Percentiles rank a stretch among this genome's conserved stretches.
Evolutionary conservation across 176 grass and related monocot genomes (phyloP).

Genomic region (Hyparrhenia diplandra): DNA sequence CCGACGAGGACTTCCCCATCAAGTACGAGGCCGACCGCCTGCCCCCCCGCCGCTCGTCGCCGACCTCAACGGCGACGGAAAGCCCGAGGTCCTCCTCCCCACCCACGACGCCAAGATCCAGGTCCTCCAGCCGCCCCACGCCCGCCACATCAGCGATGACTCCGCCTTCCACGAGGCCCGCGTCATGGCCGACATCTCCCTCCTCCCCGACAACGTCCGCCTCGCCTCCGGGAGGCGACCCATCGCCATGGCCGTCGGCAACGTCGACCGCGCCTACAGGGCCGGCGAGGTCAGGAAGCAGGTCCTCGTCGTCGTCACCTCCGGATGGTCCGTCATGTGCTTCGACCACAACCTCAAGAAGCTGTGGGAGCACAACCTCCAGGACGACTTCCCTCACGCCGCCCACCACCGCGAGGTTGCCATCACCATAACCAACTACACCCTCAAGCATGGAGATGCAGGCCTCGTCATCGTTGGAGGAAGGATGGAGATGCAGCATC

Average conservation of each 20-base stretch:
- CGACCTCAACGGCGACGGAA: slow-evolving; percentile 92
- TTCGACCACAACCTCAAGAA: slow-evolving; percentile 99
- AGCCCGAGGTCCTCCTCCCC: slow-evolving; percentile 80
- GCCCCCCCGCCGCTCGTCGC: slow-evolving; percentile 72
- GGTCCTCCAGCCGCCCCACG: slow-evolving; percentile 44
- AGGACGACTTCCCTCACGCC: slow-evolving; percentile 78
- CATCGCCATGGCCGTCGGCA: slow-evolving; percentile 79
- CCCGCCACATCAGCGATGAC: slow-evolving; percentile 31
- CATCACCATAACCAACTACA: slow-evolving; percentile 82
- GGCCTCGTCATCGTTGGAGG: slow-evolving; percentile 82
- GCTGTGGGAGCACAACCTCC: slow-evolving; percentile 89
- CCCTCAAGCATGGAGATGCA: slow-evolving; percentile 84
- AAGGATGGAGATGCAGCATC: slow-evolving; percentile 96
- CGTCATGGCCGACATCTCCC: slow-evolving; percentile 72
- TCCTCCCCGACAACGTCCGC: slow-evolving; percentile 74
- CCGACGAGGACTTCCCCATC: slow-evolving; percentile 82
- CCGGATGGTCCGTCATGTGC: slow-evolving; percentile 93
- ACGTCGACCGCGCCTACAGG: slow-evolving; percentile 64
- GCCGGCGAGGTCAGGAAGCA: slow-evolving; percentile 53
- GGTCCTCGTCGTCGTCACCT: slow-evolving; percentile 92
- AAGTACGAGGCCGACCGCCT: slow-evolving; percentile 87
- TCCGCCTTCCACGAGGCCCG: slow-evolving; percentile 72
- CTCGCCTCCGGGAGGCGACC: slow-evolving; percentile 70
- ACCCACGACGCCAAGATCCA: slow-evolving; percentile 93
- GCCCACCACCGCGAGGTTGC: slow-evolving; percentile 84